phyloP scores from a whole-genome alignment of 164 flowering plant genomes.

The Vitis labrusca region DNA sequence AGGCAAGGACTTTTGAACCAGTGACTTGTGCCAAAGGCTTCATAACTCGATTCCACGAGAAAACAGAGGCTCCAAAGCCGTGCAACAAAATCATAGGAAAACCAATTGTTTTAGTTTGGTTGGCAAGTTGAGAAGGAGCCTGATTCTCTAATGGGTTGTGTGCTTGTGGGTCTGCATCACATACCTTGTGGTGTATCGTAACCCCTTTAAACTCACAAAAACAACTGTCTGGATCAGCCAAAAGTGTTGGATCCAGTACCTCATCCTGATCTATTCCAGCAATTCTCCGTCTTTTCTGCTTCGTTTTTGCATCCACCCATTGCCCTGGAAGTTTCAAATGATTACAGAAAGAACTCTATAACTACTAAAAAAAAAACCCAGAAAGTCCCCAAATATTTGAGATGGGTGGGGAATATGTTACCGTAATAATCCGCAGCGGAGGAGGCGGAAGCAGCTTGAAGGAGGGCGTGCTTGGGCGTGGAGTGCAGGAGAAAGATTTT shows the following conservation, averaged over 20 bases:
- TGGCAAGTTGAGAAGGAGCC: conserved; percentile 20
- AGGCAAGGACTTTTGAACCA: conserved; percentile 81
- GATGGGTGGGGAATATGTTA: conserved; percentile 3
- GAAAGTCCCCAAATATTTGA: neutral
- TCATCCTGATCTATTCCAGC: conserved; percentile 95
- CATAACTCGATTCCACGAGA: conserved; percentile 81
- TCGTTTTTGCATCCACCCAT: conserved; percentile 25
- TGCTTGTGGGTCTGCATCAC: conserved; percentile 29
- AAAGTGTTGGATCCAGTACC: conserved; percentile 54
- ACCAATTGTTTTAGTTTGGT: conserved; percentile 21
- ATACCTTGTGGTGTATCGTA: conserved; percentile 76
- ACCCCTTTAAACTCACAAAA: conserved; percentile 84
- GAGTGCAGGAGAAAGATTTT: neutral
- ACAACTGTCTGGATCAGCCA: conserved; percentile 90
- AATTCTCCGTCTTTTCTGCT: conserved; percentile 38
- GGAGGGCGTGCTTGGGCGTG: neutral
- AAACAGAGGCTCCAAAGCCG: conserved; percentile 95
- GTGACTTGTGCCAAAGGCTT: conserved; percentile 60
- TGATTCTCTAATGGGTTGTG: conserved; percentile 18
- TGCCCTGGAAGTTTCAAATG: conserved; percentile 31
- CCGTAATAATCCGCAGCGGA: conserved; percentile 39
- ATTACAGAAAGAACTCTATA: neutral
- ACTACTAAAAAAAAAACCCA: neutral
- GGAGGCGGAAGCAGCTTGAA: conserved; percentile 22
- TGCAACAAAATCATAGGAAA: conserved; percentile 74